A percentile compares a stretch with the other conserved stretches of the same genome.
Evolutionary conservation across 345 rosid genomes (phyloP).

Genomic region (Mangifera indica): DNA sequence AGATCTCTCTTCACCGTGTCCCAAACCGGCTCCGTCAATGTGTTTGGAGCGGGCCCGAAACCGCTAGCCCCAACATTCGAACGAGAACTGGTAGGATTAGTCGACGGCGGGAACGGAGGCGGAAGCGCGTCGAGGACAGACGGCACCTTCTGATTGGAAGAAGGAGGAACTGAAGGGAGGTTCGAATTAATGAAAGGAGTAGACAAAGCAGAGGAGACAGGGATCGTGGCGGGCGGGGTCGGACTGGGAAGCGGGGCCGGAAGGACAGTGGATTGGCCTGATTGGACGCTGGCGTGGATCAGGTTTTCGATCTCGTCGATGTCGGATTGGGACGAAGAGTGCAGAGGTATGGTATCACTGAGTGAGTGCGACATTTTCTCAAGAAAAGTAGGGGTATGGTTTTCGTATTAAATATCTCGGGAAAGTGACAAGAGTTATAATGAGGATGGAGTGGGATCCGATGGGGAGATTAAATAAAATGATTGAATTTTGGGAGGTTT

Average conservation of each 20-base stretch:
- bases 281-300: constrained; percentile 69
- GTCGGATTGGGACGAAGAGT: constrained; percentile 89
- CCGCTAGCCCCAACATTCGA: constrained; percentile 36
- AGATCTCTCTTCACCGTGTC: constrained; percentile 98
- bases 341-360: constrained; percentile 79
- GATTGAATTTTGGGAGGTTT: neutral
- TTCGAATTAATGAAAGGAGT: constrained; percentile 65
- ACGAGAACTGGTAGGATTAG: neutral
- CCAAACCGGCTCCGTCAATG: constrained; percentile 97
- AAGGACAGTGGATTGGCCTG: constrained; percentile 69
- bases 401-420: neutral
- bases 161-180: constrained; percentile 49
- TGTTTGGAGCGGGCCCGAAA: constrained; percentile 79
- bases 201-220: constrained; percentile 70
- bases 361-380: constrained; percentile 69
- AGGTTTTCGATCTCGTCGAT: constrained; percentile 99
- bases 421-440: neutral
- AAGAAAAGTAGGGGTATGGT: constrained; percentile 6
- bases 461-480: neutral
- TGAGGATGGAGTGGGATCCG: neutral
- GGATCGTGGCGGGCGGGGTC: constrained; percentile 63
- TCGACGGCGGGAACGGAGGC: constrained; percentile 27
- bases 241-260: constrained; percentile 90
- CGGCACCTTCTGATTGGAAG: constrained; percentile 40
- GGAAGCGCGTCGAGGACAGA: constrained; percentile 43